Base-by-base conservation (phyloP, 257 asterid genomes). In the Marsdenia floribunda region DNA sequence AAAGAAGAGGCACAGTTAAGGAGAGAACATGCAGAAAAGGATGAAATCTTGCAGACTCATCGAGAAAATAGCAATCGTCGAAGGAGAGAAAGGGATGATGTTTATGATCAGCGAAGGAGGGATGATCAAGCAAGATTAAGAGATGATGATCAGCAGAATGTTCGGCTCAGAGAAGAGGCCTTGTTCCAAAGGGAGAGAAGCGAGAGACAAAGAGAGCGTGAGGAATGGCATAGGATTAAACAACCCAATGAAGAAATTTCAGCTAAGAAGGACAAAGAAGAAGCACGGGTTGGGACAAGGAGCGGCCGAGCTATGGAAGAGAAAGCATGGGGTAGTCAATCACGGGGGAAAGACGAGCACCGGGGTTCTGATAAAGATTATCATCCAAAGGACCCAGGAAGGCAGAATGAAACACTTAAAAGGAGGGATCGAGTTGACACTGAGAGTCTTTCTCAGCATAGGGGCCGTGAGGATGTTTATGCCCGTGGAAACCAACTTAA, bases 31-130 rank as follows among this genome's bases (percentile, higher is more conserved):
- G 73, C 77, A 68, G 93, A 83, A 67, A 91, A 83, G 81, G 99
- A 89, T 78, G 93, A 84, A 68, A 73, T 77, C 55, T 68, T 84
- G 71, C 87, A 83, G 80, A 78, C 79, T 70, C 86, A 84, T 60
- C 84, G 91, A 80, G 99, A 92, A 77, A 83, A 79, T 80, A 86
- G 85, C 83, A 83, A 85, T 82, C 87, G 88, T 33, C 81, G 93
- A 82, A 92, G 85, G 86, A 87, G 96, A 84, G 98, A 89, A 73
- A 90, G 92, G 81, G 97, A 89, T 76, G 97, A 88, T 81, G 82
- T 78, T 81, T 79, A 88, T 73, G 97, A 90, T 85, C 91, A 77
- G 82, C 78, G 90, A 73, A 91, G 88, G 83, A 83, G 93, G 82
- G 97, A 93, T 68, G 96, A 85, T 57, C 88, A 71, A 72, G 79